Evolutionary conservation across 164 flowering plant species (phyloP).

Genomic region (Liquidambar formosana): DNA sequence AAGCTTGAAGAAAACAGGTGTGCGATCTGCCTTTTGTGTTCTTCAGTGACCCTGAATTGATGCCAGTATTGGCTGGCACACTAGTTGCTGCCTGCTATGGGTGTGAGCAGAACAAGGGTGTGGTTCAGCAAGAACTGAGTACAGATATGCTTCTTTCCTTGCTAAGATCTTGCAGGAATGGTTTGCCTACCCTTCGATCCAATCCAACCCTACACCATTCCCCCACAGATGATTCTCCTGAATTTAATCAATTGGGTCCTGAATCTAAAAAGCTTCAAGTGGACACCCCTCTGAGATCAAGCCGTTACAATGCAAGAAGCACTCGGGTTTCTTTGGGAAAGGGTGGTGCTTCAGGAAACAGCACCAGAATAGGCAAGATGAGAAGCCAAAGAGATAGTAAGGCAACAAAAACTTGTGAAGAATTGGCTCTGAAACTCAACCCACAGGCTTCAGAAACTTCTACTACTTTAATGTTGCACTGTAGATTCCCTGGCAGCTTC

Average conservation of each 20-base stretch:
- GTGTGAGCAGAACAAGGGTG: constrained; percentile 79
- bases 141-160: constrained; percentile 82
- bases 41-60: constrained; percentile 88
- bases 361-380: constrained; percentile 39
- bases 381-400: constrained; percentile 60
- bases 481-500: constrained; percentile 69
- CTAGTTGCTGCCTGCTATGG: constrained; percentile 86
- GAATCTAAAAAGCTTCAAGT: constrained; percentile 48
- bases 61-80: constrained; percentile 82
- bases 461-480: constrained; percentile 52
- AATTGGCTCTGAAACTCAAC: constrained; percentile 37
- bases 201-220: constrained; percentile 27
- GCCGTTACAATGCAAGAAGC: constrained; percentile 40
- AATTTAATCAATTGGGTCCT: constrained; percentile 32
- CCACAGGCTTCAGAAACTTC: constrained; percentile 35
- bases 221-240: constrained; percentile 34
- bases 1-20: constrained; percentile 48
- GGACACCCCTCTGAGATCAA: constrained; percentile 36
- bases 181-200: constrained; percentile 25
- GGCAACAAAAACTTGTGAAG: constrained; percentile 49
- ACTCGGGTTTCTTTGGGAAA: constrained; percentile 38
- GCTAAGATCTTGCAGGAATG: constrained; percentile 71
- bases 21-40: constrained; percentile 93
- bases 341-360: constrained; percentile 30
- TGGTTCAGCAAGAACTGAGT: constrained; percentile 88